Percentiles rank a stretch among this genome's conserved stretches.
These are phyloP conservation scores for Apiospora saccharicola DNA, from an alignment of 2,329 filamentous ascomycete genomes.

Conservation along the genomic window DNA sequence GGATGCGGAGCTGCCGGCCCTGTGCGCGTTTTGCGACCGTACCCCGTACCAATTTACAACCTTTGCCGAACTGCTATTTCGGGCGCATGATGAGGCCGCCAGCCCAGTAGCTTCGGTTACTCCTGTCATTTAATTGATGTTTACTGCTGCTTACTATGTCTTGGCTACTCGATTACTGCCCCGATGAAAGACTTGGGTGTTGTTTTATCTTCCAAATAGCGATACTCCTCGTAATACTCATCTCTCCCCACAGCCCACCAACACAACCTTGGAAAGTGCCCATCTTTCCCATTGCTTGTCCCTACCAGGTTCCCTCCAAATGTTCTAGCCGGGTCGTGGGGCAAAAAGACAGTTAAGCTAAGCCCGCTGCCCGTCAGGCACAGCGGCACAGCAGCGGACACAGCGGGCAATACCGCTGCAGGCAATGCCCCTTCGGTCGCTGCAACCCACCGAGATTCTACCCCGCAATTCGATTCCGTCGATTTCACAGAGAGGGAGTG, in stretches of 20 bases:
- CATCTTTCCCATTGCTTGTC: not conserved
- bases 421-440: not conserved
- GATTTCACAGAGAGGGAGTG: not conserved
- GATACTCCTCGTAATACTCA: not conserved
- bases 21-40: conserved; percentile 2
- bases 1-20: not conserved
- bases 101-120: not conserved
- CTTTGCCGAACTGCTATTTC: not conserved
- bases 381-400: not conserved
- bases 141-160: not conserved
- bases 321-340: not conserved
- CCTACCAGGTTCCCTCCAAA: not conserved
- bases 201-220: not conserved
- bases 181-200: not conserved
- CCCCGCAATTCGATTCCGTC: not conserved
- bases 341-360: not conserved
- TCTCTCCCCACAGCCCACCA: not conserved
- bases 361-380: not conserved
- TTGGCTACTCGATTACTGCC: not conserved
- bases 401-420: not conserved
- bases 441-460: conserved; percentile 4
- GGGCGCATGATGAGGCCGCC: conserved; percentile 16
- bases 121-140: not conserved
- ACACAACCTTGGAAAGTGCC: not conserved
- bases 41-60: not conserved